Evolutionary conservation across 768 basidiomycete genomes (phyloP).

Genomic region (Tylopilus cervinicoccineus): DNA sequence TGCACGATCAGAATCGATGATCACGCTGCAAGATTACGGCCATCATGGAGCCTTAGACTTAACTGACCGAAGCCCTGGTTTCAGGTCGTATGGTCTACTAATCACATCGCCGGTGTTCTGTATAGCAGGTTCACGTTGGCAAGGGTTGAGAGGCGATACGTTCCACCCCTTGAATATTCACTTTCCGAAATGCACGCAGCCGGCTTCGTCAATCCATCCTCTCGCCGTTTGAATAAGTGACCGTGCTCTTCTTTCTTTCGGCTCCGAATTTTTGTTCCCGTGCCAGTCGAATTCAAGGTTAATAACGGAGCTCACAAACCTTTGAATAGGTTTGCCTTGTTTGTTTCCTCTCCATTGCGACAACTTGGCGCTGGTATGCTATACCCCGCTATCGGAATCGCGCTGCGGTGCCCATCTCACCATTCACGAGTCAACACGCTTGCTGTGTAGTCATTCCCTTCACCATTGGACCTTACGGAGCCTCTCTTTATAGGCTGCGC

Average conservation of each 20-base stretch:
- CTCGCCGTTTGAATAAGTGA: neutral
- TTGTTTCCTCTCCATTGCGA: constrained; percentile 2
- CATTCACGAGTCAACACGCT: neutral
- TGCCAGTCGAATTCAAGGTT: neutral
- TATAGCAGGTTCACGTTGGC: neutral
- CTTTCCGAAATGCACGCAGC: neutral
- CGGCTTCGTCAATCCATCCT: neutral
- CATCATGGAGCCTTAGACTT: neutral
- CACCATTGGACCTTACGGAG: constrained; percentile 4
- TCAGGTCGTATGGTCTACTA: neutral
- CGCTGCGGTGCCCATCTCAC: neutral
- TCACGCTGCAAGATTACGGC: neutral
- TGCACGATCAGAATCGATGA: neutral
- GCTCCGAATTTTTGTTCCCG: neutral
- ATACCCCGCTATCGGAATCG: neutral
- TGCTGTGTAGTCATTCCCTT: neutral
- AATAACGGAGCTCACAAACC: neutral
- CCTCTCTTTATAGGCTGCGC: neutral
- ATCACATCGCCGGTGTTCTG: neutral
- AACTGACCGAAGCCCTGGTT: neutral
- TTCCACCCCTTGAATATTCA: neutral
- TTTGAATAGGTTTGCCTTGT: neutral
- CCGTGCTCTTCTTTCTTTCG: neutral
- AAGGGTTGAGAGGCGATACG: neutral
- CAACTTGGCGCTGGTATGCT: constrained; percentile 1